These are phyloP conservation scores for Haplosporangium gracile DNA, from an alignment of 192 early-diverging fungal genomes.

Conservation along the genomic window DNA sequence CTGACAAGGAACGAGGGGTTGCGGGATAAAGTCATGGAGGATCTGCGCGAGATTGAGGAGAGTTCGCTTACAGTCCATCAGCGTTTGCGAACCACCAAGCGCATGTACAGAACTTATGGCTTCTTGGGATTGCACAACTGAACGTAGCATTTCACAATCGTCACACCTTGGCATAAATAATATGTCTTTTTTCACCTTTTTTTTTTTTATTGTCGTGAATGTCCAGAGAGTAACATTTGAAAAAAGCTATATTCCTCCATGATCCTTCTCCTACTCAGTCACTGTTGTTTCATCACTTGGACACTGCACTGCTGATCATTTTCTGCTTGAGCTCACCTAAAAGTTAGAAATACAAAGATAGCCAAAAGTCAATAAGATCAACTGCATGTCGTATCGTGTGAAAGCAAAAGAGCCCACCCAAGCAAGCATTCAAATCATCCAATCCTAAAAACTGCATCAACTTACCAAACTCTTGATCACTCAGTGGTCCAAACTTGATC, in stretches of 20 bases:
- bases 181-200: not conserved
- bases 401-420: not conserved
- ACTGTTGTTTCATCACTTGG: conserved; percentile 3
- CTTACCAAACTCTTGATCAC: conserved; percentile 69
- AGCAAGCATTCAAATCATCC: not conserved
- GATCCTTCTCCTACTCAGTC: not conserved
- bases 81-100: conserved; percentile 65
- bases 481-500: conserved; percentile 69
- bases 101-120: conserved; percentile 77
- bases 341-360: not conserved
- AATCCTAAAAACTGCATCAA: not conserved
- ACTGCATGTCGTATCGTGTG: not conserved
- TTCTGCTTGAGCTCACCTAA: conserved; percentile 45
- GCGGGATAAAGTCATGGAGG: conserved; percentile 78
- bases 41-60: conserved; percentile 84
- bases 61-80: conserved; percentile 60
- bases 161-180: not conserved
- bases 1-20: conserved; percentile 63
- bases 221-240: not conserved
- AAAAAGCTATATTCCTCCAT: not conserved
- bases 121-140: conserved; percentile 60
- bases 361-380: not conserved
- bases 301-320: conserved; percentile 41
- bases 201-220: not conserved
- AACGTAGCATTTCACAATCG: not conserved